Percentiles rank a stretch among this genome's conserved stretches.
Conservation (phyloP, 106 monocot genomes). For the Dendrobium nobile region DNA sequence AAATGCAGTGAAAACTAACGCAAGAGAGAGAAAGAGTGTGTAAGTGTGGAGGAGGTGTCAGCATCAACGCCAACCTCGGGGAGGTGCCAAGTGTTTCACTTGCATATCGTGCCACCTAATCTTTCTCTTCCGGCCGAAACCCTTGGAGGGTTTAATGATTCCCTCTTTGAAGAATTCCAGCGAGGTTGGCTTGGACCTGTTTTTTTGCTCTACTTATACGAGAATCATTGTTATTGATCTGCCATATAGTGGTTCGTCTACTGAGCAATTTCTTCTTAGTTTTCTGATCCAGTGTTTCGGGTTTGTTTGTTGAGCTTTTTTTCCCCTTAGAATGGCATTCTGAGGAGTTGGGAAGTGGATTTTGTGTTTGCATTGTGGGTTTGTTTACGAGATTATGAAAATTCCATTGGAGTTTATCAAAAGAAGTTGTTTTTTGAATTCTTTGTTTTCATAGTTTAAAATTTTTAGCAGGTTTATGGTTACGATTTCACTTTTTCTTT, state of each 20-base stretch:
- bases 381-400: too few species aligned
- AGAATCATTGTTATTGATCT: background rate
- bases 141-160: background rate
- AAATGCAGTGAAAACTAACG: background rate
- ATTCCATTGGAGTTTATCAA: too few species aligned
- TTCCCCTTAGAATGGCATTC: background rate
- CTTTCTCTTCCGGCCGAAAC: background rate
- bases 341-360: background rate
- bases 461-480: too few species aligned
- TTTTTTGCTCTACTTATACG: too few species aligned
- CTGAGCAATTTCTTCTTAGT: background rate
- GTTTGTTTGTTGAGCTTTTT: background rate
- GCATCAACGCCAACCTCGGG: background rate
- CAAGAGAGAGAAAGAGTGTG: background rate
- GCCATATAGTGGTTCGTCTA: background rate
- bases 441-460: too few species aligned
- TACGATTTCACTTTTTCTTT: too few species aligned
- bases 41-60: background rate
- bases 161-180: background rate
- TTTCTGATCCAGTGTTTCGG: background rate
- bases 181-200: background rate
- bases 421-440: too few species aligned
- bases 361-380: background rate
- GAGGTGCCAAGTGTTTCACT: background rate
- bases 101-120: background rate